Conservation (phyloP, 257 asterid species). For the Solanum corneliomulleri region DNA sequence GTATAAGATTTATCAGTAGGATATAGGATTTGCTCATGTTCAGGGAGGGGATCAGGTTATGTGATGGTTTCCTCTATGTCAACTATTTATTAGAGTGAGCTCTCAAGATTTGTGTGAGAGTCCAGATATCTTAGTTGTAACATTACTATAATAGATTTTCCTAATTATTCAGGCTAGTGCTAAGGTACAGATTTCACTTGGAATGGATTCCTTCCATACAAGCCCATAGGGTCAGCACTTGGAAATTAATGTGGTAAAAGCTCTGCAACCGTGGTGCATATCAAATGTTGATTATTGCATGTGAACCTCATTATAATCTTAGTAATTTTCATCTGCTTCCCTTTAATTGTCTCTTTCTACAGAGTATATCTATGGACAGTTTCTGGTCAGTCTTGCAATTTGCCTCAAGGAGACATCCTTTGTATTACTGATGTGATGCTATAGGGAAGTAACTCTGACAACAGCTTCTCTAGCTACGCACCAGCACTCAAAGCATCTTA, state of each 20-base stretch:
- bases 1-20: neutral
- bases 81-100: neutral
- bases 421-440: neutral
- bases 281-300: neutral
- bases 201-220: neutral
- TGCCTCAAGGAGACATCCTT: neutral
- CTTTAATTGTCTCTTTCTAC: neutral
- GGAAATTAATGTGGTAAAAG: neutral
- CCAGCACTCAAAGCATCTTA: neutral
- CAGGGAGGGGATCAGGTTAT: neutral
- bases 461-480: neutral
- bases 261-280: neutral
- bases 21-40: neutral
- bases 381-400: neutral
- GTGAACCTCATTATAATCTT: neutral
- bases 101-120: neutral
- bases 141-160: neutral
- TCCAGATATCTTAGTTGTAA: neutral
- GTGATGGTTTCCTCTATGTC: neutral
- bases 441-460: neutral
- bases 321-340: neutral
- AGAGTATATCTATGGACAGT: neutral
- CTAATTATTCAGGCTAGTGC: neutral
- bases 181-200: neutral
- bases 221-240: neutral